phyloP scores from a whole-genome alignment of 2,329 filamentous ascomycete species.

The Hypoxylon sp. region DNA sequence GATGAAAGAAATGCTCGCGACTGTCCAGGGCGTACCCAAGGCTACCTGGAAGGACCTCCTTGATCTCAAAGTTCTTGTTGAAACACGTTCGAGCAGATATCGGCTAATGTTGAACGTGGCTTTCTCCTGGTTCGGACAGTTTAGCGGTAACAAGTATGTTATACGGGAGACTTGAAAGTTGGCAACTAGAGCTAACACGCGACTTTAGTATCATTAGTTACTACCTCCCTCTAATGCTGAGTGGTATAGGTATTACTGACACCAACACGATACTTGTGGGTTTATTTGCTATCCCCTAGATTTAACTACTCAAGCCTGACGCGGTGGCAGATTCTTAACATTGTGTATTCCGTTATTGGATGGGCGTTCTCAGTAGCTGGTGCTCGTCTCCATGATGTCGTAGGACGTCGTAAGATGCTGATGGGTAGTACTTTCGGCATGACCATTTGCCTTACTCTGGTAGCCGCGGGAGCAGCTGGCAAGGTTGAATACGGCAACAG shows the following conservation, averaged over 20 bases:
- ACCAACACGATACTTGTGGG: slow-evolving; percentile 54
- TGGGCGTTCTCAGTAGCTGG: slow-evolving; percentile 54
- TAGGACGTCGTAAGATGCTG: slow-evolving; percentile 56
- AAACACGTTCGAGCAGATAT: slow-evolving; percentile 53
- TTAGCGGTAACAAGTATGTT: slow-evolving; percentile 54
- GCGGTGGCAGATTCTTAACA: slow-evolving; percentile 50
- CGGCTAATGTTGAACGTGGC: slow-evolving; percentile 55
- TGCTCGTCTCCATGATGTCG: slow-evolving; percentile 55
- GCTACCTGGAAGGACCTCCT: slow-evolving; percentile 54
- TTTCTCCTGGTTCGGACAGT: slow-evolving; percentile 57
- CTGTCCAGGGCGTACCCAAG: slow-evolving; percentile 50
- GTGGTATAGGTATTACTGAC: slow-evolving; percentile 55
- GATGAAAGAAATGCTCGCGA: slow-evolving; percentile 56
- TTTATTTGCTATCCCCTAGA: neutral
- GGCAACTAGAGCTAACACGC: slow-evolving; percentile 9
- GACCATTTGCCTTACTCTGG: slow-evolving; percentile 52
- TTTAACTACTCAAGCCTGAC: neutral
- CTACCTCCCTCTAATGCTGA: slow-evolving; percentile 56
- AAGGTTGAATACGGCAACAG: slow-evolving; percentile 52
- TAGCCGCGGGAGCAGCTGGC: slow-evolving; percentile 53
- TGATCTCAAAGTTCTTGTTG: slow-evolving; percentile 52
- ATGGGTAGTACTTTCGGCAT: slow-evolving; percentile 54
- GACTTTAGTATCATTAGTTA: slow-evolving; percentile 51
- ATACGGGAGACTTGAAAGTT: neutral
- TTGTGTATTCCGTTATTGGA: slow-evolving; percentile 55